A percentile compares a stretch with the other conserved stretches of the same genome.
Conservation (phyloP, 208 protist species). For the Wallacemonas rigidus region DNA sequence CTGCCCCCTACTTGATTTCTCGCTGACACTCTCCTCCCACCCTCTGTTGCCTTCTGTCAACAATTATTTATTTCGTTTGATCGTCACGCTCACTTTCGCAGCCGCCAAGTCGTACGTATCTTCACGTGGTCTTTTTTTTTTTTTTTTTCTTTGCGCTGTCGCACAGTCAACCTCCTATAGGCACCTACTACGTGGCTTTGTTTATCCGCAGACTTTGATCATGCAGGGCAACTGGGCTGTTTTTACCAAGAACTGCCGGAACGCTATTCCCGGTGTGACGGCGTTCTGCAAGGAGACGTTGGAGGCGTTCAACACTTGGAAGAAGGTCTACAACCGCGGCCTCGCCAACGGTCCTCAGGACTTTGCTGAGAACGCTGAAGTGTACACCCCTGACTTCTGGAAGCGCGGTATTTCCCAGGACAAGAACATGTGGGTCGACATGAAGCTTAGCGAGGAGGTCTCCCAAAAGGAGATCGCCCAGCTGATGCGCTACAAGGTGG, state of each 20-base stretch:
- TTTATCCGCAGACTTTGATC: constrained; percentile 12
- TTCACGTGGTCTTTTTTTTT: constrained; percentile 15
- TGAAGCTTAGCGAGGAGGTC: constrained; percentile 82
- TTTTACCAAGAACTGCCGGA: constrained; percentile 81
- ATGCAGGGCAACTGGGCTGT: constrained; percentile 86
- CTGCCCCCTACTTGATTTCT: too few species aligned
- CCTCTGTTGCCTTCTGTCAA: not conserved
- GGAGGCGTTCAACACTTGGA: constrained; percentile 70
- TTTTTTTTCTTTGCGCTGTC: not conserved
- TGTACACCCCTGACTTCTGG: constrained; percentile 83
- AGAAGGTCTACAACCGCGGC: constrained; percentile 84
- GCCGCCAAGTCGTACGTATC: not conserved
- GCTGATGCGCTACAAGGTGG: constrained; percentile 83
- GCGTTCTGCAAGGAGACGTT: constrained; percentile 61
- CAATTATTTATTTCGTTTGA: constrained; percentile 10
- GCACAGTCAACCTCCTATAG: not conserved
- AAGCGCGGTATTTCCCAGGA: constrained; percentile 85
- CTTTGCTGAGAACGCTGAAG: constrained; percentile 79
- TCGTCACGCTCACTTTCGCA: too few species aligned
- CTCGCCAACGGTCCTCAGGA: constrained; percentile 68
- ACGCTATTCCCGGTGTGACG: constrained; percentile 65
- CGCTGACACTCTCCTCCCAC: not conserved
- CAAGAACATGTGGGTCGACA: constrained; percentile 94
- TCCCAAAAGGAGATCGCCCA: constrained; percentile 82
- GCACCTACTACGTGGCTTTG: constrained; percentile 5